phyloP scores from a whole-genome alignment of 2,329 filamentous ascomycete genomes.

The Xylariaceae sp. region DNA sequence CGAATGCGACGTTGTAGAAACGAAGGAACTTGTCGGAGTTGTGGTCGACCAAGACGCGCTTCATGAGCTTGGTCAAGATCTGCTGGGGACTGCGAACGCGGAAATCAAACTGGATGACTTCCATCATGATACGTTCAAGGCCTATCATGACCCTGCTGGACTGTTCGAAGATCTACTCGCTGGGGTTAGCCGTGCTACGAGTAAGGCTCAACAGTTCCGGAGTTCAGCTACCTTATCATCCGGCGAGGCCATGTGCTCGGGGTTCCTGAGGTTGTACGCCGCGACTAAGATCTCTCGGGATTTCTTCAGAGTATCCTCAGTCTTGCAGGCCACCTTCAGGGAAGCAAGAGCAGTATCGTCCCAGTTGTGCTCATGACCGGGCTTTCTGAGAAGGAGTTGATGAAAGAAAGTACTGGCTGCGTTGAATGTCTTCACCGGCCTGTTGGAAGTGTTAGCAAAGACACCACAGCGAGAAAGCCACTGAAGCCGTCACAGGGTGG shows the following conservation, averaged over 20 bases:
- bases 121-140: constrained; percentile 85
- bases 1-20: constrained; percentile 64
- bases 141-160: constrained; percentile 77
- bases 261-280: constrained; percentile 74
- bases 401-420: constrained; percentile 91
- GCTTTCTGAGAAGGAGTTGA: constrained; percentile 79
- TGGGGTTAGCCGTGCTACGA: too few relatives aligned
- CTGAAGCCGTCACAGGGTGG: not conserved
- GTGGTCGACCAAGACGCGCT: constrained; percentile 39
- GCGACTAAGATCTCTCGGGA: constrained; percentile 87
- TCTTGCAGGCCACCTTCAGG: constrained; percentile 90
- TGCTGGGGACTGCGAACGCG: constrained; percentile 82
- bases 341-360: constrained; percentile 82
- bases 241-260: constrained; percentile 59
- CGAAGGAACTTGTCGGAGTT: constrained; percentile 40
- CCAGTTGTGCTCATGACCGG: constrained; percentile 79
- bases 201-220: too few relatives aligned
- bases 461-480: constrained; percentile 1
- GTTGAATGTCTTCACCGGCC: constrained; percentile 84
- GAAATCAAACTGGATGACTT: constrained; percentile 91
- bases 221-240: constrained; percentile 65
- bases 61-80: constrained; percentile 70
- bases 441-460: constrained; percentile 27
- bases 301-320: constrained; percentile 97
- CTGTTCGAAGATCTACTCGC: constrained; percentile 72